Evolutionary conservation across 768 basidiomycete genomes (phyloP).

Genomic region (Auricularia sp.): DNA sequence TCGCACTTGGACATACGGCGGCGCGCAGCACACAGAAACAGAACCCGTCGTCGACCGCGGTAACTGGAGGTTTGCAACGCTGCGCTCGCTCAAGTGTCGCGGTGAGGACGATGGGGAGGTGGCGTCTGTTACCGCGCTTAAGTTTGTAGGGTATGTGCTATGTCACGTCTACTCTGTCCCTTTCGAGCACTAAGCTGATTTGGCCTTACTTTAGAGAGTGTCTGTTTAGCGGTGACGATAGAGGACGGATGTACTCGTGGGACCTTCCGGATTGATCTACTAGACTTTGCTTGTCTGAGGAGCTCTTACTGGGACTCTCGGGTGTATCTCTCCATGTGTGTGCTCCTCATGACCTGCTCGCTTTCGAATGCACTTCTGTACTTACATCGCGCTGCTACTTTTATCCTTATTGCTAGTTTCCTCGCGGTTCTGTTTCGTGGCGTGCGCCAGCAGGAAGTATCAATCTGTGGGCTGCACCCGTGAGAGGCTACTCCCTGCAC

Average conservation of each 20-base stretch:
- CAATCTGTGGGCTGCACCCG: too few relatives aligned
- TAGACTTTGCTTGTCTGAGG: too few relatives aligned
- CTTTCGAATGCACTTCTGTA: too few relatives aligned
- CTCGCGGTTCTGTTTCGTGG: too few relatives aligned
- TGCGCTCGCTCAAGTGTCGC: slow-evolving; percentile 57
- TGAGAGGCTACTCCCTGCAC: too few relatives aligned
- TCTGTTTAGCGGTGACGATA: slow-evolving; percentile 56
- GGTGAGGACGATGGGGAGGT: slow-evolving; percentile 28
- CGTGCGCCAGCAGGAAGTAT: too few relatives aligned
- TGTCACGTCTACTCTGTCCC: neutral
- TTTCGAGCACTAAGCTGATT: neutral
- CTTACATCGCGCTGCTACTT: too few relatives aligned
- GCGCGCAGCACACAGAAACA: slow-evolving; percentile 52
- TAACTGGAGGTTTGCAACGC: slow-evolving; percentile 62
- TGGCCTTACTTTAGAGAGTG: slow-evolving; percentile 33
- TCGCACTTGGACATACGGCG: slow-evolving; percentile 75
- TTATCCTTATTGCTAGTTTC: too few relatives aligned
- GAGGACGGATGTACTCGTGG: slow-evolving; percentile 51
- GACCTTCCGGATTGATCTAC: slow-evolving; percentile 37
- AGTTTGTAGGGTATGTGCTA: slow-evolving; percentile 59
- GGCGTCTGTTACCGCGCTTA: slow-evolving; percentile 64
- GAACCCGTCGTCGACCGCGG: slow-evolving; percentile 23
- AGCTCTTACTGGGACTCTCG: too few relatives aligned
- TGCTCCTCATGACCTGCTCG: too few relatives aligned
- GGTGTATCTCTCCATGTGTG: too few relatives aligned